phyloP scores from a whole-genome alignment of 495 filamentous ascomycete species.

The Amniculicola lignicola region DNA sequence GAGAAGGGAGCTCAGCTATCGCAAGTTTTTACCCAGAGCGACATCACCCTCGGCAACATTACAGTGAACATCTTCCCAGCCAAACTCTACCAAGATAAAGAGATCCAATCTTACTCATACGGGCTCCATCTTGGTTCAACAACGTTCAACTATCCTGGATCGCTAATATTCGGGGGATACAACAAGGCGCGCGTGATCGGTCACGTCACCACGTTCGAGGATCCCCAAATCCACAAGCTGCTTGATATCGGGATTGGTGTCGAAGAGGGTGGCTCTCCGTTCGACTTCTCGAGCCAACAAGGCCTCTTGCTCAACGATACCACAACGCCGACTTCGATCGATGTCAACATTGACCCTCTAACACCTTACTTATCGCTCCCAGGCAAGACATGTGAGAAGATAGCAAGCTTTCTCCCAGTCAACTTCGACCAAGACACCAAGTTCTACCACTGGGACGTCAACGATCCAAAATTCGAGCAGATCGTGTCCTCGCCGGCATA shows the following conservation, averaged over 20 bases:
- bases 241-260: too few relatives aligned
- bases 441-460: too few relatives aligned
- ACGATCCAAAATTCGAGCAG: too few relatives aligned
- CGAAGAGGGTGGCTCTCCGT: too few relatives aligned
- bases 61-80: not conserved
- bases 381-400: conserved; percentile 49
- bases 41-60: too few relatives aligned
- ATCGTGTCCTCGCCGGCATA: conserved; percentile 50
- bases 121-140: conserved; percentile 55
- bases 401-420: conserved; percentile 49
- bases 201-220: conserved; percentile 27
- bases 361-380: conserved; percentile 53
- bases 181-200: conserved; percentile 43
- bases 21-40: too few relatives aligned
- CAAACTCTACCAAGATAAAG: conserved; percentile 1
- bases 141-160: conserved; percentile 39
- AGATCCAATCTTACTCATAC: conserved; percentile 51
- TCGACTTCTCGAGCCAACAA: too few relatives aligned
- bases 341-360: too few relatives aligned
- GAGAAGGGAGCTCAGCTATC: too few relatives aligned
- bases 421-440: conserved; percentile 42
- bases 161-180: conserved; percentile 53
- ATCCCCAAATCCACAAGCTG: too few relatives aligned
- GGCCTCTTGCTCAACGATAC: too few relatives aligned
- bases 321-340: too few relatives aligned